phyloP scores from a whole-genome alignment of 805 yeast species.

The Limtongia smithiae region DNA sequence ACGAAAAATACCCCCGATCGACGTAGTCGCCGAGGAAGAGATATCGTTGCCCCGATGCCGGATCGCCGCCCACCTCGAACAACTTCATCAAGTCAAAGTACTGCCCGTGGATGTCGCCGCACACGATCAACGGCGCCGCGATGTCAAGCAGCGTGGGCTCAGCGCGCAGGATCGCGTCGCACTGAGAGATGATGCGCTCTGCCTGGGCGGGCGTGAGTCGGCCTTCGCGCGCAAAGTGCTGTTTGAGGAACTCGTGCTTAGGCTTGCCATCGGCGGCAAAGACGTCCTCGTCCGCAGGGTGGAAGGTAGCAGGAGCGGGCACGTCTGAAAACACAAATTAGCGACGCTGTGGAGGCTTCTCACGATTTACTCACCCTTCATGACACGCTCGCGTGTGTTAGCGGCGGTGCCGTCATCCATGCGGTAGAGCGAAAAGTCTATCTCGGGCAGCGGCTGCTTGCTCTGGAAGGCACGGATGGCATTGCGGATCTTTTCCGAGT shows the following conservation, averaged over 20 bases:
- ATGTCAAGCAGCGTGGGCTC: constrained; percentile 81
- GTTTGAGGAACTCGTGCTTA: constrained; percentile 62
- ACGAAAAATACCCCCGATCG: constrained; percentile 87
- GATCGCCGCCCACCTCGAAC: constrained; percentile 91
- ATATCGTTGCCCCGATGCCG: constrained; percentile 68
- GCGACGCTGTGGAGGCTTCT: no score
- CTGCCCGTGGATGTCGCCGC: constrained; percentile 98
- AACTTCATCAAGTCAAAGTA: constrained; percentile 83
- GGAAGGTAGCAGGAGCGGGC: constrained; percentile 59
- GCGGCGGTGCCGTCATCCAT: constrained; percentile 57
- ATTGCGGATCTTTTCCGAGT: constrained; percentile 34
- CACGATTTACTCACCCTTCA: constrained; percentile 33
- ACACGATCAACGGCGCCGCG: constrained; percentile 90
- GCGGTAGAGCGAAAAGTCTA: constrained; percentile 46
- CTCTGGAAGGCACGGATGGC: constrained; percentile 39
- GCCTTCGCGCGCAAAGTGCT: constrained; percentile 79
- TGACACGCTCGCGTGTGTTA: constrained; percentile 57
- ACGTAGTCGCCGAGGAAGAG: constrained; percentile 91
- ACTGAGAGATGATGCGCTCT: constrained; percentile 57
- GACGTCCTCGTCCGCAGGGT: constrained; percentile 66
- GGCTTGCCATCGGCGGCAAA: constrained; percentile 65
- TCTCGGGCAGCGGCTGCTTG: constrained; percentile 34
- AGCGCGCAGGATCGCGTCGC: constrained; percentile 55
- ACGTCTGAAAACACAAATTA: constrained; percentile 42
- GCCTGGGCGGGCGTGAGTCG: constrained; percentile 70